Conservation (phyloP, 192 early-diverging fungal genomes). For the Coemansia sp. region DNA sequence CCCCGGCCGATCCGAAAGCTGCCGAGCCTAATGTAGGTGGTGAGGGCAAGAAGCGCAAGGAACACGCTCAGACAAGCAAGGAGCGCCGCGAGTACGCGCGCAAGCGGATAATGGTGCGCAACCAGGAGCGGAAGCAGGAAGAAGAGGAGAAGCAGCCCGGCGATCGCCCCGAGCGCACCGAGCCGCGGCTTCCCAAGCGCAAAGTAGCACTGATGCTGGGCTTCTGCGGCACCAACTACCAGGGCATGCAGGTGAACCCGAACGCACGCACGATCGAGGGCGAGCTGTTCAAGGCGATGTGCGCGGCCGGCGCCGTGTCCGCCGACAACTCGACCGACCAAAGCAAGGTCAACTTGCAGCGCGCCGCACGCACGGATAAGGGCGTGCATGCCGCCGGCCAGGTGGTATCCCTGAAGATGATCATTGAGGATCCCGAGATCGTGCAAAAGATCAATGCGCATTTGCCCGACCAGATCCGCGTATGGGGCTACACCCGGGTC, state of each 20-base stretch:
- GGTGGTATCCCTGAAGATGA: constrained; percentile 89
- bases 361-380: constrained; percentile 96
- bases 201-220: constrained; percentile 87
- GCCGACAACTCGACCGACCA: constrained; percentile 80
- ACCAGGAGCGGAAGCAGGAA: constrained; percentile 1
- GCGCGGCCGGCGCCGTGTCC: constrained; percentile 75
- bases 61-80: constrained; percentile 40
- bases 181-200: constrained; percentile 68
- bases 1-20: background rate
- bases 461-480: constrained; percentile 86
- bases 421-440: constrained; percentile 66
- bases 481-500: constrained; percentile 74
- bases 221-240: constrained; percentile 92
- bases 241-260: constrained; percentile 95
- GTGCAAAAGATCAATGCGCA: constrained; percentile 73
- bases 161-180: constrained; percentile 9
- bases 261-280: constrained; percentile 80
- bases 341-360: constrained; percentile 75
- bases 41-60: constrained; percentile 4
- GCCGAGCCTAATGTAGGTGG: background rate
- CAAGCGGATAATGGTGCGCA: constrained; percentile 22
- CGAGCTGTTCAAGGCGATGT: constrained; percentile 84
- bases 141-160: constrained; percentile 6
- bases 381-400: constrained; percentile 98
- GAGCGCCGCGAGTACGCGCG: constrained; percentile 42